Percentiles rank a stretch among this genome's conserved stretches.
Evolutionary conservation across 345 rosid species (phyloP).

Genomic region (Brassica nigra): DNA sequence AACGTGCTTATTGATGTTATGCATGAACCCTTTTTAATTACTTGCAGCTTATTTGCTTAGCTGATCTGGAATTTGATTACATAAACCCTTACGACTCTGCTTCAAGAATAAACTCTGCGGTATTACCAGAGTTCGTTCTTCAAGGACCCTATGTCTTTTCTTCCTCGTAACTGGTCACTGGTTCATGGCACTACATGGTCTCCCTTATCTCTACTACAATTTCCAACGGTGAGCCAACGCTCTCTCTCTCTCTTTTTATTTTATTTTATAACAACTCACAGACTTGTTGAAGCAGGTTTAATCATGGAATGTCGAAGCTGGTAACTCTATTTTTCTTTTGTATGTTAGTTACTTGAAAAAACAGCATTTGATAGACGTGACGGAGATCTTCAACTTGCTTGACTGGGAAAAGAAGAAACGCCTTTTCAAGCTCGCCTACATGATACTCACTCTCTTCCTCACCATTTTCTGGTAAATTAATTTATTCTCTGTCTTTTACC

Average conservation of each 20-base stretch:
- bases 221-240: constrained; percentile 53
- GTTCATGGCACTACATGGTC: constrained; percentile 59
- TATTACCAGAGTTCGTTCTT: constrained; percentile 56
- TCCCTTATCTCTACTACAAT: constrained; percentile 66
- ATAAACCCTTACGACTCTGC: constrained; percentile 76
- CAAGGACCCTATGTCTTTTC: constrained; percentile 57
- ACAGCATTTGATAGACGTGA: constrained; percentile 80
- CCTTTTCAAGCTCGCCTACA: constrained; percentile 77
- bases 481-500: not conserved
- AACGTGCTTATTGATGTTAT: not conserved
- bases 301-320: not conserved
- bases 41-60: constrained; percentile 74
- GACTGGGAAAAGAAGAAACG: constrained; percentile 87
- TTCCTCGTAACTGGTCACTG: constrained; percentile 67
- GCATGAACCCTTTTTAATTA: not conserved
- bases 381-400: constrained; percentile 91
- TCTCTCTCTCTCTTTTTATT: not conserved
- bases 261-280: not conserved
- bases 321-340: not conserved
- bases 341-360: constrained; percentile 54
- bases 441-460: constrained; percentile 64
- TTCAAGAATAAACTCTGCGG: constrained; percentile 61
- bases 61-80: constrained; percentile 77
- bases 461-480: constrained; percentile 70
- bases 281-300: not conserved